Conservation (phyloP, 75 land plant species). For the Pseudotsuga menziesii region DNA sequence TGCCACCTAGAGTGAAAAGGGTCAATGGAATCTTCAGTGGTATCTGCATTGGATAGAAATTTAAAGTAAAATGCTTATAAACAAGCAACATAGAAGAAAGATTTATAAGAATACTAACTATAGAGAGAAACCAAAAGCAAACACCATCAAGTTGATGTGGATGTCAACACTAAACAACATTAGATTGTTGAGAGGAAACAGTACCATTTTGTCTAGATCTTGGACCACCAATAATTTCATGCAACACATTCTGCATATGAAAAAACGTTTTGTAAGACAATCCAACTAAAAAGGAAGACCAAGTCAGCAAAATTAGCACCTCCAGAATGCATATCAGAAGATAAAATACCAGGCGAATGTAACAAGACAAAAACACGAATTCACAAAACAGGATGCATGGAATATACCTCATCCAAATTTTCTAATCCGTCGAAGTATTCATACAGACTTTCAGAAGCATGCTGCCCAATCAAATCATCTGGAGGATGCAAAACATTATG, state of each 20-base stretch:
- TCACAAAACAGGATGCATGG: neutral
- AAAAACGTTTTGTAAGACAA: neutral
- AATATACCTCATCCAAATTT: constrained; percentile 7
- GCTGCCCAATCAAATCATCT: constrained; percentile 34
- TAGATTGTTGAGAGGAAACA: neutral
- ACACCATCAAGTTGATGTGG: neutral
- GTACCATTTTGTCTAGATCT: constrained; percentile 25
- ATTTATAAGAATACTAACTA: neutral
- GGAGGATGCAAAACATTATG: constrained; percentile 84
- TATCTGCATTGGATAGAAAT: constrained; percentile 23
- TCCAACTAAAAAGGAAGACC: neutral
- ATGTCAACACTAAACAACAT: constrained; percentile 15
- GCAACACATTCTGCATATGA: constrained; percentile 25
- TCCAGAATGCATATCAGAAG: constrained; percentile 2
- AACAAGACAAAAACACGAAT: neutral
- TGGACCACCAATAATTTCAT: constrained; percentile 30
- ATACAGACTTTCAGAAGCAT: constrained; percentile 23
- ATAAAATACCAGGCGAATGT: neutral
- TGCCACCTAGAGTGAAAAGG: constrained; percentile 73
- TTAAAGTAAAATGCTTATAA: neutral
- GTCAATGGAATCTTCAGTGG: constrained; percentile 66
- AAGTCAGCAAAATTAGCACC: constrained; percentile 3
- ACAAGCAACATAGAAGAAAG: neutral
- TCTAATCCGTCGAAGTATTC: constrained; percentile 29
- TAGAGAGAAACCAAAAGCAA: neutral